Percentiles rank a stretch among this genome's conserved stretches.
Evolutionary conservation across 371 early-diverging fungal species (phyloP).

Genomic region (Mucor circinelloides): DNA sequence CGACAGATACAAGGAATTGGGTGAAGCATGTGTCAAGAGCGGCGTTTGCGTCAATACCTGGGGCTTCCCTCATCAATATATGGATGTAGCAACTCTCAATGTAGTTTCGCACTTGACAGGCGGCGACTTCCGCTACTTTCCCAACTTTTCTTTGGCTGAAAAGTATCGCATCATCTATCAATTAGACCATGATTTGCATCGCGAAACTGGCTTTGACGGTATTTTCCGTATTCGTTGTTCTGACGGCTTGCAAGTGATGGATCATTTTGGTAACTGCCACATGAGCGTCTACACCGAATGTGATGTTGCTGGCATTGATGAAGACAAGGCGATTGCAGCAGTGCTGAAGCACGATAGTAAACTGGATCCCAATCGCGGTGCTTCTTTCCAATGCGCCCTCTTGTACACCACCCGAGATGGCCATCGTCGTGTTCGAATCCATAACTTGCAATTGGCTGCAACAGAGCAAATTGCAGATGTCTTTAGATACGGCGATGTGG

Average conservation of each 20-base stretch:
- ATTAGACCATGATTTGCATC: conserved; percentile 69
- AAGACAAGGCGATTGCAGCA: conserved; percentile 86
- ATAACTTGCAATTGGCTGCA: conserved; percentile 80
- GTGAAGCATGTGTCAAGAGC: conserved; percentile 75
- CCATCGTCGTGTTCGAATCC: conserved; percentile 88
- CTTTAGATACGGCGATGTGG: conserved; percentile 91
- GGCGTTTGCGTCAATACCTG: conserved; percentile 90
- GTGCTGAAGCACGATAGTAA: conserved; percentile 90
- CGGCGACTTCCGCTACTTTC: conserved; percentile 83
- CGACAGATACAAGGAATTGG: conserved; percentile 84
- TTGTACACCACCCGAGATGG: conserved; percentile 91
- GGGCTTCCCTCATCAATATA: conserved; percentile 84
- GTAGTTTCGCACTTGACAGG: conserved; percentile 79
- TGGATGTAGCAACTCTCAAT: conserved; percentile 88
- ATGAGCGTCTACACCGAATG: conserved; percentile 94
- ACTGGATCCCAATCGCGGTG: conserved; percentile 83
- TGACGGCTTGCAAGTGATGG: conserved; percentile 85
- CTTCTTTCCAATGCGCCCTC: conserved; percentile 88
- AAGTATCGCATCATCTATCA: conserved; percentile 75
- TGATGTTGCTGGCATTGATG: conserved; percentile 90
- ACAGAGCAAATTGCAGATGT: conserved; percentile 84
- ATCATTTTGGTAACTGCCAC: conserved; percentile 93
- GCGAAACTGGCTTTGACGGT: conserved; percentile 88
- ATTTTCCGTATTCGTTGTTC: conserved; percentile 91
- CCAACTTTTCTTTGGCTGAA: conserved; percentile 74